A percentile compares a stretch with the other conserved stretches of the same genome.
phyloP scores from a whole-genome alignment of 257 asterid genomes.

The Ophiorrhiza pumila region DNA sequence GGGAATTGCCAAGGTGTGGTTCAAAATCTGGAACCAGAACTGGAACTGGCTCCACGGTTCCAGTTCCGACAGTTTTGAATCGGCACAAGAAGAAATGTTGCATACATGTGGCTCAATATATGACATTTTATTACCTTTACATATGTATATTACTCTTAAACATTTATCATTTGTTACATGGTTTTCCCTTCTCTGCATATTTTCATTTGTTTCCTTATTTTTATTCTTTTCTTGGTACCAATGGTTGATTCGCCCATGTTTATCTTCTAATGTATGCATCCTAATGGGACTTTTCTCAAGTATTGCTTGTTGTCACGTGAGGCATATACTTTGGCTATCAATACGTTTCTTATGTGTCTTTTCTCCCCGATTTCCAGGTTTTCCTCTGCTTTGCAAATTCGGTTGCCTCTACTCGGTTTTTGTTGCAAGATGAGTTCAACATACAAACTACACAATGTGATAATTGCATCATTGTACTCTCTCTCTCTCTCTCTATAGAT shows the following conservation, averaged over 20 bases:
- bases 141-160: no score
- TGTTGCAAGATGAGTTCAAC: conserved; percentile 99
- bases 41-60: no score
- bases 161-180: no score
- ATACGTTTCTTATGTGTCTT: background rate
- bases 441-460: conserved; percentile 95
- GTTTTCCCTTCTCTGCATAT: background rate
- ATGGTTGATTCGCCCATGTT: background rate
- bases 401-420: conserved; percentile 91
- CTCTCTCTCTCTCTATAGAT: conserved; percentile 38
- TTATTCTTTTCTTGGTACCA: background rate
- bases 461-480: conserved; percentile 87
- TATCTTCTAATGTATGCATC: background rate
- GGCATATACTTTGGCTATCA: background rate
- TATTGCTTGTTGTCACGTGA: background rate
- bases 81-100: no score
- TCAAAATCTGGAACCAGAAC: no score
- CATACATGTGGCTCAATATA: no score
- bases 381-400: conserved; percentile 87
- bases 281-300: background rate
- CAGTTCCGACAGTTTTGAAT: no score
- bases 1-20: no score
- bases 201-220: background rate
- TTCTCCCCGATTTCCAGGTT: conserved; percentile 54
- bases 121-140: no score